Evolutionary conservation across 1,284 basidiomycete species (phyloP).

Genomic region (Leccinum ponderosum): DNA sequence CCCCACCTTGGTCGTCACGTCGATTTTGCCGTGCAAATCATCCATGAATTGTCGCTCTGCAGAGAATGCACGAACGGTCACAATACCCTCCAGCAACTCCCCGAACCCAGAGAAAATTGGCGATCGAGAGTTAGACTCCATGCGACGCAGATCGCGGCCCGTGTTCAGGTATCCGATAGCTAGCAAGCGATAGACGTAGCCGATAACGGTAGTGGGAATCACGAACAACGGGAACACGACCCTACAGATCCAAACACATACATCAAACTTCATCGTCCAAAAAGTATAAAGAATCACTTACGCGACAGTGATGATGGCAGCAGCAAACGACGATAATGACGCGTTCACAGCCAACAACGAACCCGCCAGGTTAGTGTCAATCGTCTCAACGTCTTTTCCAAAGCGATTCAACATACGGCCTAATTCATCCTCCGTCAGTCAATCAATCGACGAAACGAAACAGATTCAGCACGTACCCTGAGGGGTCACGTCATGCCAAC

Average conservation of each 20-base stretch:
- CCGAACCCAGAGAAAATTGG: conserved; percentile 67
- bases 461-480: conserved; percentile 33
- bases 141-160: conserved; percentile 56
- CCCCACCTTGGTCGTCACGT: conserved; percentile 60
- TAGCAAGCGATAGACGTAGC: conserved; percentile 47
- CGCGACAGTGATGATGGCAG: conserved; percentile 35
- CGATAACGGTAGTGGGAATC: conserved; percentile 55
- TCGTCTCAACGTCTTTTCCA: conserved; percentile 52
- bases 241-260: conserved; percentile 26
- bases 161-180: conserved; percentile 60
- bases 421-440: conserved; percentile 10
- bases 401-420: conserved; percentile 57
- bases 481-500: conserved; percentile 52
- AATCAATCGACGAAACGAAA: neutral
- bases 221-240: conserved; percentile 61
- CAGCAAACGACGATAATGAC: conserved; percentile 70
- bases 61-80: conserved; percentile 87
- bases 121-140: conserved; percentile 59
- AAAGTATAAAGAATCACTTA: conserved; percentile 11
- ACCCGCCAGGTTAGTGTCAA: conserved; percentile 41
- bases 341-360: conserved; percentile 74
- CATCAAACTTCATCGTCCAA: neutral
- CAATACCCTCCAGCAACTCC: conserved; percentile 70
- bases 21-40: conserved; percentile 64
- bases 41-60: conserved; percentile 81